A percentile compares a stretch with the other conserved stretches of the same genome.
These are phyloP conservation scores for Aspergillus calidoustus DNA, from an alignment of 2,329 filamentous ascomycete genomes.

Conservation along the genomic window DNA sequence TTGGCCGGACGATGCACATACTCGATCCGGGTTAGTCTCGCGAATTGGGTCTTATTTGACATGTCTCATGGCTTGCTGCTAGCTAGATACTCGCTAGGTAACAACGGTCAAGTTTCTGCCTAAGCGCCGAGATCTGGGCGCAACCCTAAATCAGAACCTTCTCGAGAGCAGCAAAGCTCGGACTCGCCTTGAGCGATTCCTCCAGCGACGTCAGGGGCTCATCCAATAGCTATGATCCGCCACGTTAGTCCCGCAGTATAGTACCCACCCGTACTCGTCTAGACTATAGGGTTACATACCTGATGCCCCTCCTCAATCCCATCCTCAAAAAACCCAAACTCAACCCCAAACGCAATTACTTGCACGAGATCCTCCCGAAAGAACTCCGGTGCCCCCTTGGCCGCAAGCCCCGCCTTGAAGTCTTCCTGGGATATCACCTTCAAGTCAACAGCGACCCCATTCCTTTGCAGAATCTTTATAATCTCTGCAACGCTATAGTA, in stretches of 20 bases:
- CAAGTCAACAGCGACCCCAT: constrained; percentile 38
- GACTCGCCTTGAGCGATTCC: neutral
- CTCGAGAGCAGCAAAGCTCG: neutral
- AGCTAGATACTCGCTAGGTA: neutral
- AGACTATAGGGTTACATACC: neutral
- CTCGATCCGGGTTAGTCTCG: neutral
- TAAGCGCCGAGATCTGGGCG: neutral
- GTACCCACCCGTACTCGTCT: no score
- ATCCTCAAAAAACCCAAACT: constrained; percentile 57
- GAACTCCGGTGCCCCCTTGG: constrained; percentile 44
- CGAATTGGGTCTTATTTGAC: no score
- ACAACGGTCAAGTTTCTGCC: neutral
- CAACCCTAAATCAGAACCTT: neutral
- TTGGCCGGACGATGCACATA: neutral
- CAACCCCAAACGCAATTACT: constrained; percentile 55
- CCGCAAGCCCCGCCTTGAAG: constrained; percentile 46
- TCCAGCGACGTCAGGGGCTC: neutral
- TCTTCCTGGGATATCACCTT: neutral
- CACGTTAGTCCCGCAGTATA: neutral
- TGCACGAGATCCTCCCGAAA: constrained; percentile 55
- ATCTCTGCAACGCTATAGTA: constrained; percentile 50
- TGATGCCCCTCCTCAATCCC: neutral
- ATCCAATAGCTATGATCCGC: neutral
- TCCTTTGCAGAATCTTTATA: constrained; percentile 44
- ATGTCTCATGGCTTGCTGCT: no score